Evolutionary conservation across 2,329 filamentous ascomycete genomes (phyloP), one percentile per base, ranked within the genome.

Genomic region (Microcyclospora pomicola): DNA sequence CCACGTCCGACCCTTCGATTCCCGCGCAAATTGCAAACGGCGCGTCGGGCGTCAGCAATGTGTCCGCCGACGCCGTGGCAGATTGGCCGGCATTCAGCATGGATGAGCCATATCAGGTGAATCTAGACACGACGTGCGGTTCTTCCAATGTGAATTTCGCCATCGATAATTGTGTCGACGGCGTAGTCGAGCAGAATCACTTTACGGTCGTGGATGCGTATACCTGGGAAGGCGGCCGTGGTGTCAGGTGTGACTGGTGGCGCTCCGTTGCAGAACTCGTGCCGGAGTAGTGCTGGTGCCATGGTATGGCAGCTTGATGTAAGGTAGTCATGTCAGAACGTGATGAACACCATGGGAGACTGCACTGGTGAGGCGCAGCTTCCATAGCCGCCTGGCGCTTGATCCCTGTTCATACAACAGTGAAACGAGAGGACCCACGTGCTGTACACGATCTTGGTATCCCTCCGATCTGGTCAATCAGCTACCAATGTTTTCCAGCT

Each of bases 191-290:
- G 12, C 49, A 53, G 7, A 67, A 67, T 37, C 44, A 53, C 2
- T 59, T 72, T 41, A 51, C 47, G 0, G 35, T 69, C 19, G 62
- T 60, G 5, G 53, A 68, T 48, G 66, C 60, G 1, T 61, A 56
- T 40, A 52, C 51, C 2, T 71, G 68, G 68, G 68, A 71, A 40
- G 67, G 59, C 2, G 64, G 63, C 0, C 53, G 68, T 14, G 67
- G 68, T 0, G 43, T 46, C 27, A 54, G 67, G 37, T 71, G 67
- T 44, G 60, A 63, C 16, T 62, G 69, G 33, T 70, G 67, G 67
- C 49, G 52, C 33, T 46, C 46, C 19, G 42, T 56, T 15, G 54
- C 40, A 2, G 41, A 39, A 33, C 37, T 49, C 9, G 51, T 56
- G 15, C 54, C 54, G 2, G 53, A 49, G 41, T 56, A 47, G 19